Conservation (phyloP, 345 rosid species). For the Balakata baccata region DNA sequence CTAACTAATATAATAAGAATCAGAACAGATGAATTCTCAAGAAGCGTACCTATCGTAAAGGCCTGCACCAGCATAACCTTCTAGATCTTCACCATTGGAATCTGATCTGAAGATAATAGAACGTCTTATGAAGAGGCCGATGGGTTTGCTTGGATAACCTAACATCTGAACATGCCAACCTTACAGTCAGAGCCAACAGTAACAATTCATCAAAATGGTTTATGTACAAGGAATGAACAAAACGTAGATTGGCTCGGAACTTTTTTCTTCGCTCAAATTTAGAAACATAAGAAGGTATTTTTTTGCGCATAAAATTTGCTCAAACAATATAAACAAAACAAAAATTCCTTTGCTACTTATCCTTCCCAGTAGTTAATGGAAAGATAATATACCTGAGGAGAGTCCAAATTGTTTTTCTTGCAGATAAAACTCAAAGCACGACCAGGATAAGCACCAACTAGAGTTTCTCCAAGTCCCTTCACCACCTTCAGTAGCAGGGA, state of each 20-base stretch:
- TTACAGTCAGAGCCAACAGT: not conserved
- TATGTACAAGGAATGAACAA: not conserved
- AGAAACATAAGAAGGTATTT: no score
- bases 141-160: constrained; percentile 41
- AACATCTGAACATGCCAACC: constrained; percentile 26
- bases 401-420: constrained; percentile 33
- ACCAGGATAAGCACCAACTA: constrained; percentile 43
- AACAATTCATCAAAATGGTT: not conserved
- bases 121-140: constrained; percentile 30
- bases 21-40: not conserved
- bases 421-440: constrained; percentile 41
- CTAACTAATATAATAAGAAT: not conserved
- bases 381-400: constrained; percentile 11
- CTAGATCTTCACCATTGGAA: constrained; percentile 47
- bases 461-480: constrained; percentile 47
- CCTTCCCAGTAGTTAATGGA: not conserved
- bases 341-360: not conserved
- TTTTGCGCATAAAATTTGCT: not conserved
- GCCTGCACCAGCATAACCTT: constrained; percentile 48
- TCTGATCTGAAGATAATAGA: constrained; percentile 42
- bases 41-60: constrained; percentile 42
- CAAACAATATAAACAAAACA: not conserved
- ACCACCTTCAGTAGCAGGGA: constrained; percentile 24
- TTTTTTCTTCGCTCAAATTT: no score
- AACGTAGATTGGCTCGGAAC: not conserved